Evolutionary conservation across 2,329 filamentous ascomycete species (phyloP).

Genomic region (Neopestalotiopsis sp.): DNA sequence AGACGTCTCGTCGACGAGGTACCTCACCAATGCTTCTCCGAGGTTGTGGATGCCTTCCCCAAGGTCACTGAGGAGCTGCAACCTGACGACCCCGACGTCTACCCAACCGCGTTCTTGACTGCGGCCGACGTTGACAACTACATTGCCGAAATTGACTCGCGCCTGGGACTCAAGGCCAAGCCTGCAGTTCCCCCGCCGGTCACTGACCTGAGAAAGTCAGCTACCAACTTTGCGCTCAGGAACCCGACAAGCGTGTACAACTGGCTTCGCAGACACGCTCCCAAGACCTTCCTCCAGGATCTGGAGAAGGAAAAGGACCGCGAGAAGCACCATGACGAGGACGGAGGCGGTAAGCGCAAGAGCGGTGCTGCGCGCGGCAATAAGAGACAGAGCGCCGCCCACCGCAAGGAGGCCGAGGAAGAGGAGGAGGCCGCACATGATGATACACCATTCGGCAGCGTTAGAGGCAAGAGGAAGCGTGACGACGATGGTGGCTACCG

Average conservation of each 20-base stretch:
- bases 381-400: constrained; percentile 45
- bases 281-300: constrained; percentile 84
- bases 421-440: constrained; percentile 39
- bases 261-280: constrained; percentile 87
- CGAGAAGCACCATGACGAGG: constrained; percentile 40
- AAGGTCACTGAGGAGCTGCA: constrained; percentile 56
- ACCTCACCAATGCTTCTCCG: constrained; percentile 55
- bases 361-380: constrained; percentile 33
- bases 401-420: constrained; percentile 44
- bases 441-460: constrained; percentile 37
- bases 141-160: constrained; percentile 67
- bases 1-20: constrained; percentile 57
- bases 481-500: constrained; percentile 66
- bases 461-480: constrained; percentile 61
- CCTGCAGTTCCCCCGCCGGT: constrained; percentile 58
- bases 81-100: constrained; percentile 55
- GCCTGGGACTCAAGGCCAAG: constrained; percentile 49
- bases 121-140: constrained; percentile 77
- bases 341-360: constrained; percentile 41
- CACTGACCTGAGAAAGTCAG: constrained; percentile 36
- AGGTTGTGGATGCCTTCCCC: constrained; percentile 70
- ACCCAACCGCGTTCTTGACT: constrained; percentile 71
- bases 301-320: constrained; percentile 58
- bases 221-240: constrained; percentile 59
- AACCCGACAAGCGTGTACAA: constrained; percentile 95